phyloP scores from a whole-genome alignment of 2,329 filamentous ascomycete genomes.

The Canariomyces notabilis region DNA sequence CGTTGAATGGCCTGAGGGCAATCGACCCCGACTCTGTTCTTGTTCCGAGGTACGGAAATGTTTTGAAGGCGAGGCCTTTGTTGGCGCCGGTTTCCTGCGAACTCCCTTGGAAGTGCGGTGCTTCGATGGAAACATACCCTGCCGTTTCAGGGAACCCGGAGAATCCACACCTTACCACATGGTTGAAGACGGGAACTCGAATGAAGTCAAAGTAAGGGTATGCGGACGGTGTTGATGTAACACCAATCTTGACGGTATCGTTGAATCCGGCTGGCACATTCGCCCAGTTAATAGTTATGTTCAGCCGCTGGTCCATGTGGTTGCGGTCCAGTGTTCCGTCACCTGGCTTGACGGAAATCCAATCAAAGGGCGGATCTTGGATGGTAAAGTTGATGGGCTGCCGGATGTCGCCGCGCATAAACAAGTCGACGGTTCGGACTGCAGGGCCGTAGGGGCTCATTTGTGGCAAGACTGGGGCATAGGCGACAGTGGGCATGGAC shows the following conservation, averaged over 20 bases:
- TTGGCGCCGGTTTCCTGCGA: too few relatives aligned
- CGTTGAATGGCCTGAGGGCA: conserved; percentile 23
- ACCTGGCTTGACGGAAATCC: conserved; percentile 28
- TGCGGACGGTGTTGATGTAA: conserved; percentile 9
- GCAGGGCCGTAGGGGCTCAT: conserved; percentile 31
- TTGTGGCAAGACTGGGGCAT: conserved; percentile 23
- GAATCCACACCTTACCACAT: conserved; percentile 12
- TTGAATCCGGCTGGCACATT: conserved; percentile 35
- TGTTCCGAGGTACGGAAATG: too few relatives aligned
- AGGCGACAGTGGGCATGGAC: conserved; percentile 26
- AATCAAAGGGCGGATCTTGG: conserved; percentile 31
- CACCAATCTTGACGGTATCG: conserved; percentile 8
- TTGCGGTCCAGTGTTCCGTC: conserved; percentile 27
- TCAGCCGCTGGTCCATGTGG: conserved; percentile 28
- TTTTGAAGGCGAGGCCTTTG: too few relatives aligned
- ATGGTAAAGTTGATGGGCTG: conserved; percentile 13
- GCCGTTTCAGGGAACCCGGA: conserved; percentile 30
- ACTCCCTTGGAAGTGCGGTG: conserved; percentile 25
- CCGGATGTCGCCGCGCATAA: conserved; percentile 30
- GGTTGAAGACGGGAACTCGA: conserved; percentile 24
- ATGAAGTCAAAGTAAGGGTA: conserved; percentile 20
- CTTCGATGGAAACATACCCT: conserved; percentile 33
- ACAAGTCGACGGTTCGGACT: conserved; percentile 33
- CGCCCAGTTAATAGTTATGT: conserved; percentile 31
- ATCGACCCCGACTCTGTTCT: conserved; percentile 25